Conservation (phyloP, 257 asterid species). For the Parsonsia alboflavescens region DNA sequence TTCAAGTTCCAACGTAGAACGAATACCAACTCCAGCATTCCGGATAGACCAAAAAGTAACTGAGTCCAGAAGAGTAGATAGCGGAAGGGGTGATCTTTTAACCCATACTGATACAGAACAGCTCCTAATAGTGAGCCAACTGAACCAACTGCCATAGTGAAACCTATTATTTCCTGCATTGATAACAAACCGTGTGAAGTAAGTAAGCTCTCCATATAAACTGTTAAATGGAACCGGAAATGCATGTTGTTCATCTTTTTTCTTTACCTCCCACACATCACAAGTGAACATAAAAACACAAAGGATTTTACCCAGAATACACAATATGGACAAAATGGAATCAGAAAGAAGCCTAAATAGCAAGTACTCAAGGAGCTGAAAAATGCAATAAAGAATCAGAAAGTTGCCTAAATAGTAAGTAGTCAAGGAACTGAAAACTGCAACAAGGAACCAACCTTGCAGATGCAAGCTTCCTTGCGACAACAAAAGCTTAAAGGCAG, state of each 20-base stretch:
- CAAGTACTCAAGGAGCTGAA: too few relatives aligned
- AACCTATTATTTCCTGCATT: conserved; percentile 74
- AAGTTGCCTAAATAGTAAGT: too few relatives aligned
- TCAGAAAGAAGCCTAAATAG: too few relatives aligned
- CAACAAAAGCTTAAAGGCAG: not conserved
- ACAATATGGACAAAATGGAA: too few relatives aligned
- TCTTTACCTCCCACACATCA: too few relatives aligned
- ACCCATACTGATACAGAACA: conserved; percentile 56
- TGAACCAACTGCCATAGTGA: conserved; percentile 74
- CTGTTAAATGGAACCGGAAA: not conserved
- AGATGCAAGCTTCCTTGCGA: not conserved
- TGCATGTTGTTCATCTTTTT: not conserved
- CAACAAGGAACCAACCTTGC: not conserved
- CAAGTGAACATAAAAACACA: too few relatives aligned
- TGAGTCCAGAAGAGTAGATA: conserved; percentile 82
- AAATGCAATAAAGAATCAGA: too few relatives aligned
- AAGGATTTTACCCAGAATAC: too few relatives aligned
- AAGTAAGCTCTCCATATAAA: not conserved
- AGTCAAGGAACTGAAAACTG: not conserved
- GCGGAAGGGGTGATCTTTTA: conserved; percentile 67
- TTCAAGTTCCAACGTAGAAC: conserved; percentile 72
- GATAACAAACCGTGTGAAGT: not conserved
- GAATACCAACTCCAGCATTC: conserved; percentile 69
- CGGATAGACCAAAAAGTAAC: conserved; percentile 60
- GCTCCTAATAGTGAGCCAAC: conserved; percentile 75